Conservation (phyloP, 805 yeast species). For the Maudiozyma bulderi region DNA sequence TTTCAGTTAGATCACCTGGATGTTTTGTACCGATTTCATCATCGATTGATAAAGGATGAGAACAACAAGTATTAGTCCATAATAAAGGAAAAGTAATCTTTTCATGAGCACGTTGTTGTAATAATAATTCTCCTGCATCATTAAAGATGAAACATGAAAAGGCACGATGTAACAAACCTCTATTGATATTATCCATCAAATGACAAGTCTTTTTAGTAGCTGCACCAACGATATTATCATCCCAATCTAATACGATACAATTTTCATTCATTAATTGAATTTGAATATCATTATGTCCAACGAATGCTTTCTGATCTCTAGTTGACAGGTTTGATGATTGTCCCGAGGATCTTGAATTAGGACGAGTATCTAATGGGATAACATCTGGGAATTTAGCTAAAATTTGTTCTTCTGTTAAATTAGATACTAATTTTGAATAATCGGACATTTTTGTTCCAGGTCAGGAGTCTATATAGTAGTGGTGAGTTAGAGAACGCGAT, state of each 20-base stretch:
- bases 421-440: conserved; percentile 47
- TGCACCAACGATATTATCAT: conserved; percentile 83
- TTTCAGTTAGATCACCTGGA: conserved; percentile 35
- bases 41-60: conserved; percentile 85
- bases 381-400: conserved; percentile 52
- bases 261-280: conserved; percentile 92
- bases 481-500: neutral
- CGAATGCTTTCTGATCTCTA: conserved; percentile 41
- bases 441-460: conserved; percentile 7
- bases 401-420: conserved; percentile 41
- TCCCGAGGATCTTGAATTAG: conserved; percentile 41
- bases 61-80: conserved; percentile 99
- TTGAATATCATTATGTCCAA: conserved; percentile 90
- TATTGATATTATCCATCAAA: conserved; percentile 75
- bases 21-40: conserved; percentile 59
- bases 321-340: conserved; percentile 24
- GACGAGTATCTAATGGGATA: conserved; percentile 48
- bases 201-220: conserved; percentile 90
- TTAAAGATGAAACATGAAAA: conserved; percentile 92
- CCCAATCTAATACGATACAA: conserved; percentile 83
- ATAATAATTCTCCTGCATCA: conserved; percentile 58
- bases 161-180: conserved; percentile 88
- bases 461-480: neutral
- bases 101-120: conserved; percentile 94
- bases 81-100: conserved; percentile 92